phyloP scores from a whole-genome alignment of 2,329 filamentous ascomycete species.

The Podosphaera leucotricha region DNA sequence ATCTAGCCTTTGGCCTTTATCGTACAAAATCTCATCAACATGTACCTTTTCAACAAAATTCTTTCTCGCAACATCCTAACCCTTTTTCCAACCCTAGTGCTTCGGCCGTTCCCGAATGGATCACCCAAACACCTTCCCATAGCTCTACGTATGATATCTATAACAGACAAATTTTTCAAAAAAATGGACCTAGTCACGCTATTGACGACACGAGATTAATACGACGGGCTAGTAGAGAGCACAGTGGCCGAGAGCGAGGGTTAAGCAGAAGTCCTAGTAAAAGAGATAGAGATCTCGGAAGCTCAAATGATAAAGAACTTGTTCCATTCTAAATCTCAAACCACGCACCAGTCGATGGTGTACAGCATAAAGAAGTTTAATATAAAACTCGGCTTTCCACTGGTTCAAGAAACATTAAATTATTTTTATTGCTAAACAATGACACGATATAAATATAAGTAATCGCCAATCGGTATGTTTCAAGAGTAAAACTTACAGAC shows the following conservation, averaged over 20 bases:
- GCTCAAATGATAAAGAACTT: background rate
- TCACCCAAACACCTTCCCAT: conserved; percentile 10
- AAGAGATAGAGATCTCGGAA: conserved; percentile 5
- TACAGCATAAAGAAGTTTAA: background rate
- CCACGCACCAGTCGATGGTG: too few species aligned
- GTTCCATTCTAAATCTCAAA: background rate
- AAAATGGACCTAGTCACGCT: conserved; percentile 13
- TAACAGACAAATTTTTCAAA: conserved; percentile 6
- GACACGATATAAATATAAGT: too few species aligned
- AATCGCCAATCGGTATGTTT: too few species aligned
- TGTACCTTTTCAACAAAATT: conserved; percentile 7
- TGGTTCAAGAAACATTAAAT: background rate
- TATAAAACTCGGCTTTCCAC: background rate
- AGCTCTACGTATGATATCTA: conserved; percentile 8
- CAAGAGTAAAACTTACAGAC: too few species aligned
- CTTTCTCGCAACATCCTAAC: conserved; percentile 3
- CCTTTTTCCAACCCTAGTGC: background rate
- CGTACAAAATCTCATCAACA: conserved; percentile 11
- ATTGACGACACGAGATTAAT: conserved; percentile 4
- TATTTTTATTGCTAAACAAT: too few species aligned
- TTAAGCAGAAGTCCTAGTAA: conserved; percentile 11
- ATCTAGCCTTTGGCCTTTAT: conserved; percentile 21
- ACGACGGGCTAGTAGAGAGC: conserved; percentile 4
- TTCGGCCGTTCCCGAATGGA: conserved; percentile 11
- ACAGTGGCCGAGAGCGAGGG: background rate